Conservation (phyloP, 2,329 filamentous ascomycete species). For the Aspergillus ochraceus region DNA sequence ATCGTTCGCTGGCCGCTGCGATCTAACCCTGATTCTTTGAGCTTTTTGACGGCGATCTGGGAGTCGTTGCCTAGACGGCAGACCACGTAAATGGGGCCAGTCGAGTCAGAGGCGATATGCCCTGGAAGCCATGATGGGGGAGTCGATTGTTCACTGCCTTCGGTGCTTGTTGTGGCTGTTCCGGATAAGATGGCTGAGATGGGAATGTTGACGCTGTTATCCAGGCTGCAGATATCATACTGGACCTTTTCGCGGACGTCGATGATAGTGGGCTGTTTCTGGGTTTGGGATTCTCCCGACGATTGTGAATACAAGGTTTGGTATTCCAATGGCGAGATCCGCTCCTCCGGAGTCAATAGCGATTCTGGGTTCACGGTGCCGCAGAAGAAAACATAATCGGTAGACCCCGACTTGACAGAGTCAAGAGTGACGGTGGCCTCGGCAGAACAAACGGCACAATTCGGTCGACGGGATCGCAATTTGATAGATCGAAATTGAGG, state of each 20-base stretch:
- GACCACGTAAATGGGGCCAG: constrained; percentile 43
- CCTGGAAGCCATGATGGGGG: constrained; percentile 30
- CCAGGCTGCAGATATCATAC: constrained; percentile 75
- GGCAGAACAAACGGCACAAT: constrained; percentile 75
- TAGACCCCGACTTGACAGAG: constrained; percentile 61
- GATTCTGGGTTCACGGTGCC: constrained; percentile 60
- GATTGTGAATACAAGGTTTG: constrained; percentile 23
- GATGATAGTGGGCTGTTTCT: constrained; percentile 59
- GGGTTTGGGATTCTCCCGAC: constrained; percentile 1
- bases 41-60: constrained; percentile 43
- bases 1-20: constrained; percentile 34
- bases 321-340: constrained; percentile 67
- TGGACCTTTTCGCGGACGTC: constrained; percentile 86
- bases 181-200: constrained; percentile 43
- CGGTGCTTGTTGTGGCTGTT: background rate
- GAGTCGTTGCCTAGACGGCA: constrained; percentile 53
- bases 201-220: constrained; percentile 67
- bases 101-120: constrained; percentile 24
- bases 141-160: constrained; percentile 1
- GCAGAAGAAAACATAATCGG: constrained; percentile 88
- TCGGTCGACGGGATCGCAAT: constrained; percentile 66
- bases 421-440: constrained; percentile 62
- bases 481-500: constrained; percentile 70
- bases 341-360: constrained; percentile 62
- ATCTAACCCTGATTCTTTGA: constrained; percentile 42